These are phyloP conservation scores for Stentor coeruleus DNA, from an alignment of 73 alveolate species.

Conservation along the genomic window DNA sequence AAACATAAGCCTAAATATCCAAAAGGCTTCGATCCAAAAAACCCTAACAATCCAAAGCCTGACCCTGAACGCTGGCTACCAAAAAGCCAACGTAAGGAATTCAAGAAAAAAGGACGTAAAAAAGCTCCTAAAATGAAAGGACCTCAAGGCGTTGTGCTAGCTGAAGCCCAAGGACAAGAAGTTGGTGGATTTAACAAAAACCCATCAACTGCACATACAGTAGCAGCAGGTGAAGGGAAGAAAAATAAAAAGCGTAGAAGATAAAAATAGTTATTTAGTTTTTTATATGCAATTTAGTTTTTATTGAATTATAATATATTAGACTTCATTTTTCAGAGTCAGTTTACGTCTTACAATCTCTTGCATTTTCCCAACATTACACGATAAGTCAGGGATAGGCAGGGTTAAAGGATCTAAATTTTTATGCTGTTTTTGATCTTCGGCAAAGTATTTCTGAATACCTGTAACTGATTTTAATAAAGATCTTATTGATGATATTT, in stretches of 20 bases:
- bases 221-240: constrained; percentile 27
- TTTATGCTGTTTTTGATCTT: no score
- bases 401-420: background rate
- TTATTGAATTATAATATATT: no score
- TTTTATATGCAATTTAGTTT: background rate
- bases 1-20: constrained; percentile 26
- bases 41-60: constrained; percentile 26
- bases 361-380: no score
- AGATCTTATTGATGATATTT: no score
- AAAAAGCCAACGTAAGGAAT: constrained; percentile 14
- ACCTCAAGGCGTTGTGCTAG: constrained; percentile 22
- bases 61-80: constrained; percentile 34
- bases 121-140: constrained; percentile 8
- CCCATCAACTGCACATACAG: constrained; percentile 28
- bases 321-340: background rate
- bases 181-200: background rate
- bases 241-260: background rate
- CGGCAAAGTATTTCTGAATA: no score
- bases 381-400: background rate
- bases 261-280: no score
- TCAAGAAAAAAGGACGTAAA: background rate
- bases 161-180: constrained; percentile 21
- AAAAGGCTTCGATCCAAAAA: constrained; percentile 31
- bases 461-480: no score
- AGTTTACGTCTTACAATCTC: background rate